A percentile compares a stretch with the other conserved stretches of the same genome.
Evolutionary conservation across 192 early-diverging fungal genomes (phyloP).

Genomic region (Cetraspora pellucida): DNA sequence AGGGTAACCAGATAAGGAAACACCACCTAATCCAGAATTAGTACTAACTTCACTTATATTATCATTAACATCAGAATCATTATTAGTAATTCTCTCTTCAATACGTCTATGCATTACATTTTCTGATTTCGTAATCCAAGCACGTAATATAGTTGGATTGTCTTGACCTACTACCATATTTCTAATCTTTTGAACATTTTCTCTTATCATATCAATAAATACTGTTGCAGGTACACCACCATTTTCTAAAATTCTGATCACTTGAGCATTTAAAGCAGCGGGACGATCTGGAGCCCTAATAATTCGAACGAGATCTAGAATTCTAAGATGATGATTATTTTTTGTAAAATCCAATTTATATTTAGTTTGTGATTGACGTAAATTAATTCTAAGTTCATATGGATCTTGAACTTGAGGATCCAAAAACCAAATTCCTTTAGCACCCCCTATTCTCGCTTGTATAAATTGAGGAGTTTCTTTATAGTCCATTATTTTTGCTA

Average conservation of each 20-base stretch:
- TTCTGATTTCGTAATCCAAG: constrained; percentile 33
- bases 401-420: constrained; percentile 1
- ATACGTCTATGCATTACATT: constrained; percentile 32
- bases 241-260: constrained; percentile 36
- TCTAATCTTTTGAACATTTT: constrained; percentile 32
- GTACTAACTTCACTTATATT: neutral
- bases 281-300: constrained; percentile 28
- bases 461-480: constrained; percentile 38
- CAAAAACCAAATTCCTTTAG: constrained; percentile 44
- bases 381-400: constrained; percentile 35
- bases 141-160: constrained; percentile 13
- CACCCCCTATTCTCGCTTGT: constrained; percentile 44
- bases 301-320: constrained; percentile 38
- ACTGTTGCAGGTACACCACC: constrained; percentile 32
- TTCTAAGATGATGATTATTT: constrained; percentile 32
- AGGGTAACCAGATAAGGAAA: constrained; percentile 35
- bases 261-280: constrained; percentile 38
- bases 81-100: constrained; percentile 2
- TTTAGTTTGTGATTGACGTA: constrained; percentile 38
- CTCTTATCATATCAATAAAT: constrained; percentile 39
- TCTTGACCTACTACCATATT: constrained; percentile 22
- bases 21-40: neutral
- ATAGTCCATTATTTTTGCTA: constrained; percentile 23
- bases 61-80: neutral
- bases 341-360: constrained; percentile 31